Percentiles rank a stretch among this genome's conserved stretches.
phyloP scores from a whole-genome alignment of 768 basidiomycete genomes.

The Mycena epipterygia region DNA sequence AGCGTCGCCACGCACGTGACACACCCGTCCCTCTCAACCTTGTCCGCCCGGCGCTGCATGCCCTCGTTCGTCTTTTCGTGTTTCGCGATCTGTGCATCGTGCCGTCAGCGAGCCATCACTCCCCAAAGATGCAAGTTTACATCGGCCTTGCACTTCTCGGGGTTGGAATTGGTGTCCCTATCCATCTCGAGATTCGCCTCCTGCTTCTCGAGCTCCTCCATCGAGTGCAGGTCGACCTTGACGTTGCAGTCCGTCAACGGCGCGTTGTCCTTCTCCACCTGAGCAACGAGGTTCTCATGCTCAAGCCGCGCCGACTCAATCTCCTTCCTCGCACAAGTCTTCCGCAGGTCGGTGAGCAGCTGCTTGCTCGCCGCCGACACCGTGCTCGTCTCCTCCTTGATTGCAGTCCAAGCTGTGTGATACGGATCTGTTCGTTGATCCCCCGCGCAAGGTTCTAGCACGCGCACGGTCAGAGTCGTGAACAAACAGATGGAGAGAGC shows the following conservation, averaged over 20 bases:
- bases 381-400: slow-evolving; percentile 60
- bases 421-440: slow-evolving; percentile 70
- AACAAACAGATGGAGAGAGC: neutral
- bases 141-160: slow-evolving; percentile 81
- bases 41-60: slow-evolving; percentile 63
- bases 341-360: slow-evolving; percentile 53
- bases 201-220: slow-evolving; percentile 73
- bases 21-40: slow-evolving; percentile 67
- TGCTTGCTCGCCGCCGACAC: slow-evolving; percentile 52
- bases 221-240: slow-evolving; percentile 63
- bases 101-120: slow-evolving; percentile 10
- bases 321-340: slow-evolving; percentile 61
- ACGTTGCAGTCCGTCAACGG: slow-evolving; percentile 49
- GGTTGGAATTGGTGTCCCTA: slow-evolving; percentile 80
- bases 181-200: slow-evolving; percentile 80
- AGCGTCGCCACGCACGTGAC: slow-evolving; percentile 59
- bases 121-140: slow-evolving; percentile 56
- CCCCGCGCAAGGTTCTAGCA: slow-evolving; percentile 67
- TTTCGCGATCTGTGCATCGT: slow-evolving; percentile 70
- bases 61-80: slow-evolving; percentile 67
- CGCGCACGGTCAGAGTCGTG: neutral
- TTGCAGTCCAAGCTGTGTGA: slow-evolving; percentile 70
- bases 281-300: slow-evolving; percentile 53
- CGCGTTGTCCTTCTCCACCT: slow-evolving; percentile 46
- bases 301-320: slow-evolving; percentile 60